A percentile compares a stretch with the other conserved stretches of the same genome.
phyloP scores from a whole-genome alignment of 176 grass and related monocot species.

The Oryza coarctata region DNA sequence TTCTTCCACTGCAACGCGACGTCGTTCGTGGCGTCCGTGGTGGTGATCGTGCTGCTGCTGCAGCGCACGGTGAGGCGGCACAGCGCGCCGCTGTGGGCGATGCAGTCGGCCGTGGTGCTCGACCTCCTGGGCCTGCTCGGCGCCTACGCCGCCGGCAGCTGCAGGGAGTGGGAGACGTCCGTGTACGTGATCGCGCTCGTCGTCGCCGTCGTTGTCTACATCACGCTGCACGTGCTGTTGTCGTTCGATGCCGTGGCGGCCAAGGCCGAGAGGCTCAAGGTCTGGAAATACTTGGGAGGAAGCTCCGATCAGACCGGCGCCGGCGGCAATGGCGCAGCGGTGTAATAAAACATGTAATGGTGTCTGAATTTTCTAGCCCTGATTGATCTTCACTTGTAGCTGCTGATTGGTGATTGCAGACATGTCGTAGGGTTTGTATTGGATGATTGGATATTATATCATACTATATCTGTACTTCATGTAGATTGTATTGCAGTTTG shows the following conservation, averaged over 20 bases:
- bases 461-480: neutral
- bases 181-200: slow-evolving; percentile 27
- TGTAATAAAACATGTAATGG: neutral
- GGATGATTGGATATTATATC: neutral
- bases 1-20: slow-evolving; percentile 42
- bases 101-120: slow-evolving; percentile 41
- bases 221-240: slow-evolving; percentile 7
- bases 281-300: neutral
- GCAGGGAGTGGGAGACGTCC: neutral
- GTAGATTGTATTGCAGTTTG: neutral
- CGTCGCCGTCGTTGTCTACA: slow-evolving; percentile 25
- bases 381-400: too few species aligned
- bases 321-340: neutral
- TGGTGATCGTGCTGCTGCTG: slow-evolving; percentile 36
- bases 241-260: slow-evolving; percentile 5
- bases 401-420: neutral
- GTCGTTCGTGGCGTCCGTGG: slow-evolving; percentile 31
- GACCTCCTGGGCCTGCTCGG: slow-evolving; percentile 36
- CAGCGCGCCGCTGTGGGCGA: neutral
- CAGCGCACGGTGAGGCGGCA: slow-evolving; percentile 1
- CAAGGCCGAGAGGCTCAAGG: neutral
- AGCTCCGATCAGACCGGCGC: neutral
- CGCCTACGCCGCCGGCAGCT: slow-evolving; percentile 40
- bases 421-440: neutral
- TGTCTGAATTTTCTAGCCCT: neutral